Base-by-base conservation (phyloP, 345 rosid genomes). In the Erodium maritimum region DNA sequence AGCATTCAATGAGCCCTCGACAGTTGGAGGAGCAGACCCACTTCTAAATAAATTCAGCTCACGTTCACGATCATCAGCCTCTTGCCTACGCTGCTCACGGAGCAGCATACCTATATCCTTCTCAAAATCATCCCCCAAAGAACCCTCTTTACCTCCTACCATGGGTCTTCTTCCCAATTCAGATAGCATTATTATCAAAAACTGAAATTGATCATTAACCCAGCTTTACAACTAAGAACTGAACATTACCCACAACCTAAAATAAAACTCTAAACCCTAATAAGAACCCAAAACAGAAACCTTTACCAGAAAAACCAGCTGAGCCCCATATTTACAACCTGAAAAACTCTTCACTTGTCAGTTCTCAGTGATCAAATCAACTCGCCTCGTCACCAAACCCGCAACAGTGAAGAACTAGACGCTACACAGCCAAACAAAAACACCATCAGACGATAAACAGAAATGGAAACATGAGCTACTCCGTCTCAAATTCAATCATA, bases 11-110 rank as follows among this genome's bases (percentile, higher is more conserved):
- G 97, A 81, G 19, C 97, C 97, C 61, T 91, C 96, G 14, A 91
- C 88, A 1, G 95, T 85, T 10, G 97, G 97, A 0, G 97, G 97
- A 8, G 97, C 96, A 13, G 97, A 91, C 67, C 96, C 97, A 68
- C 96, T 88, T 67, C 97, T 63, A 65, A 69, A 82, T 56, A 86
- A 67, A 62, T 70, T 79, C 61, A 80, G 84, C 55, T 86, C 96
- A 23, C 79, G 63, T 69, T 91, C 96, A 46, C 79, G 75, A 69
- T 86, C 91, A 77, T 68, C 60, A 3, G 17, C 48, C 48, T 10
- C 48, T 16, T 42, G 16, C 48, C 61, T 75, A 82, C 61, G 75
- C 91, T 42, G 48, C 48, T 81, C 83, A 45, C 81, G 74, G 23
- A 79, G 69, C 69, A 84, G 75, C 65, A 72, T 73, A 52, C 75